These are phyloP conservation scores for Chaetomium cochliodes DNA, from an alignment of 495 filamentous ascomycete genomes.

Conservation along the genomic window DNA sequence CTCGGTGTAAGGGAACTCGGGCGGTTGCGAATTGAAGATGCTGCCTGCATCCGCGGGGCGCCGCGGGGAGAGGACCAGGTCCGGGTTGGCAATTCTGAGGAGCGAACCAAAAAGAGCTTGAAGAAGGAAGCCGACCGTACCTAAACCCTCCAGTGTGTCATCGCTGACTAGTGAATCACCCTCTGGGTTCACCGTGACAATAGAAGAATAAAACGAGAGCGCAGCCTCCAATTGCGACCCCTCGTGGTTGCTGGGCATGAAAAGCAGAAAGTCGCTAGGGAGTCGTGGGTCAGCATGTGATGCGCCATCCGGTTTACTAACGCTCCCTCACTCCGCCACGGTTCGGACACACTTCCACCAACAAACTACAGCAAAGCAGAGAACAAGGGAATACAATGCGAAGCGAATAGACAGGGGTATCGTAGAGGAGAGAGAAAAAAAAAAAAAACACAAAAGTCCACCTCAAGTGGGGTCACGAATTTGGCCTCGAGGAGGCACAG, in stretches of 20 bases:
- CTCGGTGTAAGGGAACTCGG: conserved; percentile 14
- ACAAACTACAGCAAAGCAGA: neutral
- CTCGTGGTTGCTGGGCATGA: conserved; percentile 65
- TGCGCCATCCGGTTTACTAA: neutral
- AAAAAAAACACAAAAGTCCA: conserved; percentile 5
- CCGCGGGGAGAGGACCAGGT: conserved; percentile 16
- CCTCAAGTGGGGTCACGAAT: conserved; percentile 13
- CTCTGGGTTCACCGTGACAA: conserved; percentile 87
- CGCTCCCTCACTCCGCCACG: neutral
- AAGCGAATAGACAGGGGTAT: neutral
- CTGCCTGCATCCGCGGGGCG: conserved; percentile 8
- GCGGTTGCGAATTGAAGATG: conserved; percentile 14
- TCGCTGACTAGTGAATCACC: conserved; percentile 91
- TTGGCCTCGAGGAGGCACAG: conserved; percentile 11
- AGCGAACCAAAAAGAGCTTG: conserved; percentile 65
- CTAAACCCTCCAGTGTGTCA: conserved; percentile 85
- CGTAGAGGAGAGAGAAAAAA: neutral
- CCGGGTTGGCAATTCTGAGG: conserved; percentile 53
- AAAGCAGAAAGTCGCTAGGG: conserved; percentile 86
- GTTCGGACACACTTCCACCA: neutral
- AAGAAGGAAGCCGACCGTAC: conserved; percentile 82
- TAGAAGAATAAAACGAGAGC: conserved; percentile 86
- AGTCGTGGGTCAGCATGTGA: conserved; percentile 12
- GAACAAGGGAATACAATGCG: neutral
- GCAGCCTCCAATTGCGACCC: conserved; percentile 76